Base-by-base conservation (phyloP, 805 yeast species). In the Zygosaccharomyces siamensis region DNA sequence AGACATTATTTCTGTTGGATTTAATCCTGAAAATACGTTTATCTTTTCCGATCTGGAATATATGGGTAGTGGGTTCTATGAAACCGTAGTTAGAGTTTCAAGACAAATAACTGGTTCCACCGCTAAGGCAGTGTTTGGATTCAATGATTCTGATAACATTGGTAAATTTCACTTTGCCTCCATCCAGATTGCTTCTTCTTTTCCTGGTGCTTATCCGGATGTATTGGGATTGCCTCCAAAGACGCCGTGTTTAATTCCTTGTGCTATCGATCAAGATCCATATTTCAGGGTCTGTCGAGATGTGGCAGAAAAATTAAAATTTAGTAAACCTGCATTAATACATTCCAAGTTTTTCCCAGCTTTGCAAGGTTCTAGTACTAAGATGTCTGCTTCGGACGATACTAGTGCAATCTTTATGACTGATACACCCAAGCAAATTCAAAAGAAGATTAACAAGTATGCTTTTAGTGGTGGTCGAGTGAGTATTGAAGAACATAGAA, bases 261-360 rank as follows among this genome's bases (percentile, higher is more conserved):
- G 99, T 77, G 99, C 99, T 42, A 93, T 93, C 66, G 99, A 93
- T 68, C 99, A 92, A 75, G 99, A 93, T 69, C 98, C 99, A 27
- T 93, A 93, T 70, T 93, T 93, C 75, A 80, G 99, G 71, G 95
- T 93, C 20, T 88, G 96, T 70, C 80, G 99, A 72, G 99, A 93
- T 67, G 99, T 93, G 56, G 97, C 99, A 8, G 89, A 83, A 62
- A 93, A 92, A 70, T 78, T 93, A 67, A 86, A 84, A 69, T 95
- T 78, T 67, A 74, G 89, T 53, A 93, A 93, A 71, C 98, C 98
- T 16, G 81, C 97, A 7, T 78, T 93, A 65, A 75, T 93, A 55
- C 98, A 93, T 70, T 83, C 99, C 47, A 85, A 87, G 69, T 93
- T 93, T 71, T 93, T 93, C 86, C 99, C 99, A 39, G 98, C 99